Conservation (phyloP, 129 eudicot species). For the Daucus carota region DNA sequence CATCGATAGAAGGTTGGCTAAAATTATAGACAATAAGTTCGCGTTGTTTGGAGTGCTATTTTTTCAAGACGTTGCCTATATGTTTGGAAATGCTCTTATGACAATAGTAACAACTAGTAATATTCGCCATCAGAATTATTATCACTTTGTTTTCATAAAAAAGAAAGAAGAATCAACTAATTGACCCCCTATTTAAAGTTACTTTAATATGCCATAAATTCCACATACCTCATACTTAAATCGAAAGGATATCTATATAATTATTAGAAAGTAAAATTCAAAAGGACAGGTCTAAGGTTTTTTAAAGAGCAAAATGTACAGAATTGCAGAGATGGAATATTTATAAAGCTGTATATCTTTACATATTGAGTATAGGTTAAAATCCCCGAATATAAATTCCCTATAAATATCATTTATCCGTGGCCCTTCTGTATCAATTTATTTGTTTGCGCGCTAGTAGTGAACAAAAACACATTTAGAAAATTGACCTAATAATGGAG, state of each 20-base stretch:
- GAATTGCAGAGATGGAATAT: too few species aligned
- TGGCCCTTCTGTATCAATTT: background rate
- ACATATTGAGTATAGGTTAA: background rate
- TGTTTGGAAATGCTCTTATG: too few species aligned
- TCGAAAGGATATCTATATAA: too few species aligned
- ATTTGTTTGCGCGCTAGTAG: background rate
- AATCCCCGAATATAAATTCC: background rate
- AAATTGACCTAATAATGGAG: background rate
- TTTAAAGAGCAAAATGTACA: background rate
- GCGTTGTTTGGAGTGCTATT: too few species aligned
- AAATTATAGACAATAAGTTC: too few species aligned
- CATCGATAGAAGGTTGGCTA: too few species aligned
- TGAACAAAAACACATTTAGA: background rate
- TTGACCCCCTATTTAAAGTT: background rate
- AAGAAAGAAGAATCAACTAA: background rate
- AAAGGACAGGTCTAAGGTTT: too few species aligned
- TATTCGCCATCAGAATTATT: background rate
- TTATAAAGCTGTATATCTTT: too few species aligned
- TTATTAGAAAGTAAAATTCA: too few species aligned
- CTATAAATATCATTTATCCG: background rate
- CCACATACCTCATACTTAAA: background rate
- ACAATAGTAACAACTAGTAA: background rate
- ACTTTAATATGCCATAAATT: background rate
- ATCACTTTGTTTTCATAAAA: too few species aligned
- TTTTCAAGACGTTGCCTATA: too few species aligned